A percentile compares a stretch with the other conserved stretches of the same genome.
phyloP scores from a whole-genome alignment of 371 early-diverging fungal genomes.

The Mucor plumbeus region DNA sequence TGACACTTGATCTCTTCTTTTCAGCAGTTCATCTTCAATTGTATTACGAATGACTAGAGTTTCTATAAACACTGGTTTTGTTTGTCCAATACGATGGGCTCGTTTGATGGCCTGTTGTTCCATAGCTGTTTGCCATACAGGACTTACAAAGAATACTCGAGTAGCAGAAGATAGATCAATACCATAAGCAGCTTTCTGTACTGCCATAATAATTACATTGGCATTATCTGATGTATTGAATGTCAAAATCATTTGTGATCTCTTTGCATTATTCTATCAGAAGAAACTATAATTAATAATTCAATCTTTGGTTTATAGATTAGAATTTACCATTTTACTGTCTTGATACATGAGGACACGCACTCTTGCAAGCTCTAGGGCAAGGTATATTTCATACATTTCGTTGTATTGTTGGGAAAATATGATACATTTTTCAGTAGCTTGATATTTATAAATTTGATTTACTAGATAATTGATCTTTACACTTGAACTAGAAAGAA shows the following conservation, averaged over 20 bases:
- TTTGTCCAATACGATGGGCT: slow-evolving; percentile 90
- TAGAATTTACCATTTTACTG: slow-evolving; percentile 39
- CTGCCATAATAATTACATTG: slow-evolving; percentile 76
- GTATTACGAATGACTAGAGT: slow-evolving; percentile 71
- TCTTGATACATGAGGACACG: slow-evolving; percentile 63
- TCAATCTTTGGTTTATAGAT: not conserved
- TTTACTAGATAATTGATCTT: slow-evolving; percentile 65
- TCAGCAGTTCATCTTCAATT: slow-evolving; percentile 71
- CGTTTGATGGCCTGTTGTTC: slow-evolving; percentile 86
- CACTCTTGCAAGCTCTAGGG: slow-evolving; percentile 57
- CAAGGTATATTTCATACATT: slow-evolving; percentile 52
- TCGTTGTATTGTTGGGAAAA: slow-evolving; percentile 59
- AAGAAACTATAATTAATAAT: too few relatives aligned
- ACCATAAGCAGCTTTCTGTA: slow-evolving; percentile 71
- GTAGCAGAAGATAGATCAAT: slow-evolving; percentile 77
- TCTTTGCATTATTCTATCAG: slow-evolving; percentile 51
- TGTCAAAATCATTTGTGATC: slow-evolving; percentile 68
- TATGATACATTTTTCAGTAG: slow-evolving; percentile 63
- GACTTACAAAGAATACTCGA: slow-evolving; percentile 74
- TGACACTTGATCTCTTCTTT: slow-evolving; percentile 41
- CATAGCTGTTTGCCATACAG: slow-evolving; percentile 70
- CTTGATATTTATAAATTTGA: slow-evolving; percentile 42
- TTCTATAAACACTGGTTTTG: slow-evolving; percentile 77
- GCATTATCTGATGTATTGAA: slow-evolving; percentile 73
- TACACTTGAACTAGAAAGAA: slow-evolving; percentile 43